phyloP scores from a whole-genome alignment of 2,329 filamentous ascomycete genomes.

The Aspergillus pseudotamarii region DNA sequence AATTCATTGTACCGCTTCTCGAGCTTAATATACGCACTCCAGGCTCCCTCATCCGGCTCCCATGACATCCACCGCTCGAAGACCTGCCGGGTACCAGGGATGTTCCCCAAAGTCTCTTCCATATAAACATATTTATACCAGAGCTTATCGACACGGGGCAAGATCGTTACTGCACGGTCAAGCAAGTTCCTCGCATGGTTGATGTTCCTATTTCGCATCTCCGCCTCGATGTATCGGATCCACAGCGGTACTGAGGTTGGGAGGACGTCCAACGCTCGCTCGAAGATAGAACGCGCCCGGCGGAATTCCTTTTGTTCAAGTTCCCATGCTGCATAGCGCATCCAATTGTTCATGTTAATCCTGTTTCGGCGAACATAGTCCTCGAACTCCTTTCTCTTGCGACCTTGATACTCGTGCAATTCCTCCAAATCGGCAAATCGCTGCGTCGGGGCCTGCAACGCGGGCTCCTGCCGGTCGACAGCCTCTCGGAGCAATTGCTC shows the following conservation, averaged over 20 bases:
- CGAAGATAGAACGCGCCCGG: conserved; percentile 88
- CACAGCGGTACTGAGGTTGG: conserved; percentile 83
- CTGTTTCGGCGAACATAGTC: conserved; percentile 95
- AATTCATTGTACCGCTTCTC: conserved; percentile 95
- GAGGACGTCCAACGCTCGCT: conserved; percentile 90
- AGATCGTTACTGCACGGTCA: conserved; percentile 88
- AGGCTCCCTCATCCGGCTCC: conserved; percentile 95
- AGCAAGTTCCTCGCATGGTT: conserved; percentile 94
- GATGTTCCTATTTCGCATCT: conserved; percentile 95
- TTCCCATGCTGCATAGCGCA: conserved; percentile 96
- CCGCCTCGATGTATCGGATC: conserved; percentile 91
- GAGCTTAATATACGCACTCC: conserved; percentile 94
- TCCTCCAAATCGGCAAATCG: conserved; percentile 96
- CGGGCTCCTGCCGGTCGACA: conserved; percentile 90
- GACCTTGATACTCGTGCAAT: conserved; percentile 93
- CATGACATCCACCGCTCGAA: conserved; percentile 99
- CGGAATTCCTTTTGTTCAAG: conserved; percentile 97
- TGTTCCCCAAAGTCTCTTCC: conserved; percentile 96
- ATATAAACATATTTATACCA: conserved; percentile 99
- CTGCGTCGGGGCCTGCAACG: conserved; percentile 86
- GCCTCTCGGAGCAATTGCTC: conserved; percentile 97
- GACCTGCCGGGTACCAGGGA: conserved; percentile 86
- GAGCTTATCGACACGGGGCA: conserved; percentile 90
- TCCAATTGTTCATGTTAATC: conserved; percentile 98
- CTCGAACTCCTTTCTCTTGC: conserved; percentile 95